Evolutionary conservation across 208 protist species (phyloP).

Genomic region (Trypanosoma platydactyli): DNA sequence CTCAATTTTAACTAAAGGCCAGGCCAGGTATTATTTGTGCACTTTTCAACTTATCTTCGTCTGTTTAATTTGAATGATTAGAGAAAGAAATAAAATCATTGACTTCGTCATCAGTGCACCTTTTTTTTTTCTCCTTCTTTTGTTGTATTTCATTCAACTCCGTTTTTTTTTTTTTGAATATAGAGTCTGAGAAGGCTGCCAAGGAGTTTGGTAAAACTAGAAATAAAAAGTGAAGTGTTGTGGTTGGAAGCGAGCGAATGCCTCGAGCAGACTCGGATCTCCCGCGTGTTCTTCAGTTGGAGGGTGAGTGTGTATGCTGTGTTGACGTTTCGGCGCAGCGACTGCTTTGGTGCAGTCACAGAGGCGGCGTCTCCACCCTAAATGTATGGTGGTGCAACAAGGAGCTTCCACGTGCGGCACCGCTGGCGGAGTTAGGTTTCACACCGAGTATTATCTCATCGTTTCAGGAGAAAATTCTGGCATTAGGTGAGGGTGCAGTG

Average conservation of each 20-base stretch:
- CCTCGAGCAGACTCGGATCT: neutral
- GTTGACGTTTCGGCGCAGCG: constrained; percentile 17
- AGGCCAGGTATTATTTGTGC: neutral
- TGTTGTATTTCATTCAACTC: neutral
- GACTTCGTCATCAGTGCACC: too few relatives aligned
- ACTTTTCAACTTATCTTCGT: too few relatives aligned
- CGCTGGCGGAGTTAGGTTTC: constrained; percentile 25
- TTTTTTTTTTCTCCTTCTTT: too few relatives aligned
- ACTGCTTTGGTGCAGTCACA: constrained; percentile 28
- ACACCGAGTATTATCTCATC: constrained; percentile 18
- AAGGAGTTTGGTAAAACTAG: too few relatives aligned
- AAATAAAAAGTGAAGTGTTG: too few relatives aligned
- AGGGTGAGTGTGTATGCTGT: constrained; percentile 15
- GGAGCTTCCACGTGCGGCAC: constrained; percentile 3
- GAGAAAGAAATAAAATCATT: too few relatives aligned
- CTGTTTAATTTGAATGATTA: too few relatives aligned
- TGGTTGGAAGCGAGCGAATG: neutral
- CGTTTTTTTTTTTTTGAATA: neutral
- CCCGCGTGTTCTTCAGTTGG: constrained; percentile 2
- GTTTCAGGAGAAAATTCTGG: constrained; percentile 26
- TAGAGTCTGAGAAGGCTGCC: too few relatives aligned
- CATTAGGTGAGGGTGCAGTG: constrained; percentile 19
- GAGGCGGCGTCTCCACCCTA: neutral
- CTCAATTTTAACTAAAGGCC: neutral
- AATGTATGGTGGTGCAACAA: constrained; percentile 11